These are phyloP conservation scores for Rhizopogon salebrosus DNA, from an alignment of 768 basidiomycete genomes.

Conservation along the genomic window DNA sequence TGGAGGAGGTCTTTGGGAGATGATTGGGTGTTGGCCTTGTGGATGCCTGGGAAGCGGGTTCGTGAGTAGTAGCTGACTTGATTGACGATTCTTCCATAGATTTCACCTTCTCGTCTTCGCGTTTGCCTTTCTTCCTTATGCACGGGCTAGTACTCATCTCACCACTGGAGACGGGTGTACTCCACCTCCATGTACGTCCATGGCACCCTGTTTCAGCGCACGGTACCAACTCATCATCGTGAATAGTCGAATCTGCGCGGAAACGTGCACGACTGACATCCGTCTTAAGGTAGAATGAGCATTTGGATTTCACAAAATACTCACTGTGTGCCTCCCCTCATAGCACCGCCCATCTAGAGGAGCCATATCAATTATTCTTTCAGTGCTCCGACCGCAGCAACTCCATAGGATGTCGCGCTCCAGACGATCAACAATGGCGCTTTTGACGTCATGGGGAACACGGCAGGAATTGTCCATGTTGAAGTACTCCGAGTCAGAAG, in stretches of 20 bases:
- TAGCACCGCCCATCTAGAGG: slow-evolving; percentile 88
- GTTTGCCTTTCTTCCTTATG: too few species aligned
- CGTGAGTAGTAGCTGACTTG: too few species aligned
- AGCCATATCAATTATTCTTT: slow-evolving; percentile 76
- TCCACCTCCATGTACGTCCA: slow-evolving; percentile 24
- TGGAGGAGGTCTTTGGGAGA: slow-evolving; percentile 3
- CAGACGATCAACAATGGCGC: slow-evolving; percentile 65
- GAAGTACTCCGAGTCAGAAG: slow-evolving; percentile 67
- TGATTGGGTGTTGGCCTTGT: background rate
- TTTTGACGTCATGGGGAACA: slow-evolving; percentile 77
- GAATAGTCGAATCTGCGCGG: slow-evolving; percentile 63
- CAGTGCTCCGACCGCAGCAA: slow-evolving; percentile 68
- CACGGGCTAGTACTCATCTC: too few species aligned
- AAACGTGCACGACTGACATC: slow-evolving; percentile 74
- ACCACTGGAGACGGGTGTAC: slow-evolving; percentile 6
- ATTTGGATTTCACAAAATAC: background rate
- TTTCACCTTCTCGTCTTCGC: too few species aligned
- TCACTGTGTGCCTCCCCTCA: slow-evolving; percentile 71
- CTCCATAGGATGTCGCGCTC: slow-evolving; percentile 59
- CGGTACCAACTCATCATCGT: slow-evolving; percentile 62
- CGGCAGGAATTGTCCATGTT: slow-evolving; percentile 65
- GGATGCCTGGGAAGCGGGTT: too few species aligned
- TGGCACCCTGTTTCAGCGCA: slow-evolving; percentile 56
- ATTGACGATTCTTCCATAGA: too few species aligned
- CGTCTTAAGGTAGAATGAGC: slow-evolving; percentile 35